Evolutionary conservation across 805 yeast genomes (phyloP).

Genomic region (Candida maltosa): DNA sequence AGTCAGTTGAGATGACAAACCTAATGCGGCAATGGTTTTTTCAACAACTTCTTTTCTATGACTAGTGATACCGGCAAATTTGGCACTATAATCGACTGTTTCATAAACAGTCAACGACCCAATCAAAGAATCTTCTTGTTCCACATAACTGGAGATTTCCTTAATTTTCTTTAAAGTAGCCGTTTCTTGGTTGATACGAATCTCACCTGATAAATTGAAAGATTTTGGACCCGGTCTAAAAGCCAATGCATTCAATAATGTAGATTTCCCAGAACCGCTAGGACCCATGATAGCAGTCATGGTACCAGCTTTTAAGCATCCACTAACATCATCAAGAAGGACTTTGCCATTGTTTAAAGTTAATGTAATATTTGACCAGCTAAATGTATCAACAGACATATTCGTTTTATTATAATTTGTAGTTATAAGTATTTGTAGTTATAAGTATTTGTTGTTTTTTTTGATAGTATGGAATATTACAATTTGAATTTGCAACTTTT

Average conservation of each 20-base stretch:
- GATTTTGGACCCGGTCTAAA: conserved; percentile 44
- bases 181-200: conserved; percentile 2
- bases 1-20: conserved; percentile 12
- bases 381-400: conserved; percentile 13
- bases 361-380: conserved; percentile 3
- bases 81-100: conserved; percentile 11
- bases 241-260: conserved; percentile 39
- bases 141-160: conserved; percentile 15
- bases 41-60: conserved; percentile 11
- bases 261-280: conserved; percentile 40
- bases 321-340: conserved; percentile 20
- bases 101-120: conserved; percentile 19
- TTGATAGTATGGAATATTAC: too few relatives aligned
- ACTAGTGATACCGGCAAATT: conserved; percentile 2
- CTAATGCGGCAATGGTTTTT: conserved; percentile 10
- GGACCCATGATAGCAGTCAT: conserved; percentile 42
- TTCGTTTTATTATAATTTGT: too few relatives aligned
- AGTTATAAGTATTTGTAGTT: too few relatives aligned
- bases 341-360: conserved; percentile 1
- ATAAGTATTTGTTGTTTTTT: too few relatives aligned
- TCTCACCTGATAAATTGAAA: conserved; percentile 4
- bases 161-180: conserved; percentile 2
- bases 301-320: conserved; percentile 23
- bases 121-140: conserved; percentile 20
- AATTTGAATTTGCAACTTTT: too few relatives aligned